Conservation (phyloP, 106 monocot genomes). For the Allium sativum region DNA sequence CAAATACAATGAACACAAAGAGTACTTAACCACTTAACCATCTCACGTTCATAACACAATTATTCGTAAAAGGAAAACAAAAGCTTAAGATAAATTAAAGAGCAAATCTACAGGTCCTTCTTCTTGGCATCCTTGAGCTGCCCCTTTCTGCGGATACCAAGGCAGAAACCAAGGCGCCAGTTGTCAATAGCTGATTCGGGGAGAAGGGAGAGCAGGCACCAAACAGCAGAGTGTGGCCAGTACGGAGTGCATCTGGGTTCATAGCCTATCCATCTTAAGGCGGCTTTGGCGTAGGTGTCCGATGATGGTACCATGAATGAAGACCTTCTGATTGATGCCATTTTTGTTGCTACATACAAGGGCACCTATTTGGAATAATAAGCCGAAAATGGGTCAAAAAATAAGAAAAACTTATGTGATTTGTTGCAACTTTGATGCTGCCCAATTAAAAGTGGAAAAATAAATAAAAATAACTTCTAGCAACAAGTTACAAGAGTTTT, state of each 20-base stretch:
- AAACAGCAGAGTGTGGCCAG: slow-evolving; percentile 81
- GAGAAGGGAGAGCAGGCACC: slow-evolving; percentile 53
- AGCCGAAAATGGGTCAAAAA: background rate
- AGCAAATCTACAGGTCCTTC: slow-evolving; percentile 1
- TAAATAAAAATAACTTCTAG: too few relatives aligned
- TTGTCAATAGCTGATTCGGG: slow-evolving; percentile 55
- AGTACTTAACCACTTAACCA: background rate
- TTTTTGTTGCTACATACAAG: slow-evolving; percentile 87
- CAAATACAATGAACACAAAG: background rate
- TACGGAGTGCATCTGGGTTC: slow-evolving; percentile 85
- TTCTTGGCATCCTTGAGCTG: slow-evolving; percentile 11
- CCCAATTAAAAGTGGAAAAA: too few relatives aligned
- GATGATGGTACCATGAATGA: slow-evolving; percentile 76
- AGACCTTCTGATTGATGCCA: slow-evolving; percentile 78
- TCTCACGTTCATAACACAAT: background rate
- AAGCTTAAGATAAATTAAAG: background rate
- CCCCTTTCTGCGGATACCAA: slow-evolving; percentile 19
- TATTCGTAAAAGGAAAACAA: background rate
- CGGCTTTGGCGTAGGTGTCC: slow-evolving; percentile 56
- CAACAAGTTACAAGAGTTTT: too few relatives aligned
- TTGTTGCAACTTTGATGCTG: too few relatives aligned
- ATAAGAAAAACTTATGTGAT: background rate
- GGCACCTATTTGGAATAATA: slow-evolving; percentile 44
- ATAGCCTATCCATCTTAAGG: slow-evolving; percentile 57
- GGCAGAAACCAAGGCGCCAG: slow-evolving; percentile 10